These are phyloP conservation scores for Cryptosporidium viatorum DNA, from an alignment of 169 alveolate genomes.

Conservation along the genomic window DNA sequence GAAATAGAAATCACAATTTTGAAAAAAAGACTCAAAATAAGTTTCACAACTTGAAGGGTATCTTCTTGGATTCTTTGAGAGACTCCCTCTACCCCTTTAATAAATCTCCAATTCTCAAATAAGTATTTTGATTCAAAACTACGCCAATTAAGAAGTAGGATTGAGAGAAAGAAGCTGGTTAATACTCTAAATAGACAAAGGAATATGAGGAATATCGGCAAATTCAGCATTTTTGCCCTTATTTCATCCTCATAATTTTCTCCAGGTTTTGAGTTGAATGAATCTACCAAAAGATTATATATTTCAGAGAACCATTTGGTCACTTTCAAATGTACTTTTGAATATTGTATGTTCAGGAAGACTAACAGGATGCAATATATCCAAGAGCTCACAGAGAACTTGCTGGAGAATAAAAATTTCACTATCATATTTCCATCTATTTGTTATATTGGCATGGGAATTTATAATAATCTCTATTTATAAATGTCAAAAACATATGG, in stretches of 20 bases:
- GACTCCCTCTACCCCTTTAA: slow-evolving; percentile 30
- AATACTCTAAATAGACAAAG: slow-evolving; percentile 15
- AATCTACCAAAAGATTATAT: slow-evolving; percentile 26
- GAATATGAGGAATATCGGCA: slow-evolving; percentile 20
- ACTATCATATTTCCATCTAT: not conserved
- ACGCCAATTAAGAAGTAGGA: slow-evolving; percentile 27
- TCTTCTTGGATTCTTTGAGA: slow-evolving; percentile 67
- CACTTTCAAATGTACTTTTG: slow-evolving; percentile 9
- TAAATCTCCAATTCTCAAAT: slow-evolving; percentile 22
- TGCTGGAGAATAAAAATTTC: not conserved
- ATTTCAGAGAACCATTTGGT: slow-evolving; percentile 50
- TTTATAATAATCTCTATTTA: not conserved
- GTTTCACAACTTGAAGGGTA: slow-evolving; percentile 12
- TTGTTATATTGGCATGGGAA: not conserved
- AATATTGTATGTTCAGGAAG: slow-evolving; percentile 7
- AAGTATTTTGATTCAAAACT: slow-evolving; percentile 4
- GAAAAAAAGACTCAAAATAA: slow-evolving; percentile 8
- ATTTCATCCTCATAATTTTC: not conserved
- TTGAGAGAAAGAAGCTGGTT: not conserved
- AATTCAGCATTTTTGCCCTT: not conserved
- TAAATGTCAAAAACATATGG: not conserved
- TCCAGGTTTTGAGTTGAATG: slow-evolving; percentile 19
- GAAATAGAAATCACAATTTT: slow-evolving; percentile 30
- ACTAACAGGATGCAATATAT: not conserved
- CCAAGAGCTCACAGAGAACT: slow-evolving; percentile 9